Base-by-base conservation (phyloP, 1,139 yeast species). In the Magnusiomyces ingens region DNA sequence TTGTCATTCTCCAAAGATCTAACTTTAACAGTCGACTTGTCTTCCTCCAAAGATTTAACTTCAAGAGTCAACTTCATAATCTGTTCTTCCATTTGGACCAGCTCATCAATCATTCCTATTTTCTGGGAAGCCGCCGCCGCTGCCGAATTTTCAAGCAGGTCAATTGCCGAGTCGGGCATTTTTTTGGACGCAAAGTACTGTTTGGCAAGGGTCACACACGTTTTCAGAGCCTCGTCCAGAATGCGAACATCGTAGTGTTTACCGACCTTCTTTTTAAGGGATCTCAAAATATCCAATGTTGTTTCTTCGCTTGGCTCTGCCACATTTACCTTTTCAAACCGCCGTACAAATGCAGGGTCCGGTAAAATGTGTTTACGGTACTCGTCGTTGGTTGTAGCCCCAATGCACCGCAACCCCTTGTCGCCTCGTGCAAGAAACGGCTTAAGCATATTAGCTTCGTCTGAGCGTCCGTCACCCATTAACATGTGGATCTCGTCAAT, bases 141-240 rank as follows among this genome's bases (percentile, higher is more conserved):
- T 49, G 98, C 95, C 5, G 97, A 80, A 68, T 93, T 97, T 74
- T 93, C 99, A 60, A 93, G 89, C 64, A 93, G 77, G 71, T 93
- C 99, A 58, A 93, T 95, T 1, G 99, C 99, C n/a, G 96, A 88
- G 70, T 93, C 99, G 4, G 99, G 99, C 62, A 93, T 77, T 67
- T 94, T 86, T 72, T 99, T 82, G 73, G 90, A 90, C 3, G 99
- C 94, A 63, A 93, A 78, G 68, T 93, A 93, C 62, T 99, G 81
- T 47, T 95, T 85, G 29, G 99, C 99, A 63, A 93, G 75, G 69
- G 88, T 95, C 21, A 98, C 95, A 53, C 99, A 97, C 35, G 95
- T 74, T 6, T 93, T 98, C 60, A 93, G 77, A 0, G 98, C 98
- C 66, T 93, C 84, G 71, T 93, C 99, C 64, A 93, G 78, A 59